Conservation (phyloP, 352 stramenopile species). For the Stramenopiles sp. region DNA sequence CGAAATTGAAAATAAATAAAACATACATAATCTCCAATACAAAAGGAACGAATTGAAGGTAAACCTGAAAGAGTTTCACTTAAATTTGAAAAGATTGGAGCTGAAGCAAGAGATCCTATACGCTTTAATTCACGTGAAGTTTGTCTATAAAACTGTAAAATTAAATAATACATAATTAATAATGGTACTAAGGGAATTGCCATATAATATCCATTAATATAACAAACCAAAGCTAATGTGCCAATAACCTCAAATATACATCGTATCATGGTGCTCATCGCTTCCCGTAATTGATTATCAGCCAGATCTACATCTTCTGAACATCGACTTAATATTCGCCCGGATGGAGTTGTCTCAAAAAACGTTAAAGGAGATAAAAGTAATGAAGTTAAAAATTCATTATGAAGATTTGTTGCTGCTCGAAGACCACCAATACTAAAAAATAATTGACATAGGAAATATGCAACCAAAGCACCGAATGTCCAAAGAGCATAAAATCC, state of each 20-base stretch:
- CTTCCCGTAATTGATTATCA: constrained; percentile 17
- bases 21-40: too few species aligned
- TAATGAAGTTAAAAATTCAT: constrained; percentile 22
- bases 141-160: constrained; percentile 62
- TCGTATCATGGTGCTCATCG: constrained; percentile 21
- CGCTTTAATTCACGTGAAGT: constrained; percentile 43
- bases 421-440: constrained; percentile 26
- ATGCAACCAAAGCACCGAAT: constrained; percentile 24
- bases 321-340: constrained; percentile 64
- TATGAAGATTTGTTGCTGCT: constrained; percentile 22
- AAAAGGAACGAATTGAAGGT: constrained; percentile 26
- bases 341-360: constrained; percentile 53
- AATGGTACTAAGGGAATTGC: constrained; percentile 26
- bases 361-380: constrained; percentile 39
- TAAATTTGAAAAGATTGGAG: constrained; percentile 71
- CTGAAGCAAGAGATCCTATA: constrained; percentile 32
- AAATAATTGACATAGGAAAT: constrained; percentile 23
- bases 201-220: constrained; percentile 27
- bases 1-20: too few species aligned
- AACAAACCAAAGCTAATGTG: constrained; percentile 25
- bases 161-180: constrained; percentile 25
- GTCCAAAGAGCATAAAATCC: constrained; percentile 44
- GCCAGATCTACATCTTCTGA: constrained; percentile 48
- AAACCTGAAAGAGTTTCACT: constrained; percentile 50
- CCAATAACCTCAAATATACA: constrained; percentile 25